A percentile compares a stretch with the other conserved stretches of the same genome.
Evolutionary conservation across 306 rosid genomes (phyloP).

Genomic region (Alnus glutinosa): DNA sequence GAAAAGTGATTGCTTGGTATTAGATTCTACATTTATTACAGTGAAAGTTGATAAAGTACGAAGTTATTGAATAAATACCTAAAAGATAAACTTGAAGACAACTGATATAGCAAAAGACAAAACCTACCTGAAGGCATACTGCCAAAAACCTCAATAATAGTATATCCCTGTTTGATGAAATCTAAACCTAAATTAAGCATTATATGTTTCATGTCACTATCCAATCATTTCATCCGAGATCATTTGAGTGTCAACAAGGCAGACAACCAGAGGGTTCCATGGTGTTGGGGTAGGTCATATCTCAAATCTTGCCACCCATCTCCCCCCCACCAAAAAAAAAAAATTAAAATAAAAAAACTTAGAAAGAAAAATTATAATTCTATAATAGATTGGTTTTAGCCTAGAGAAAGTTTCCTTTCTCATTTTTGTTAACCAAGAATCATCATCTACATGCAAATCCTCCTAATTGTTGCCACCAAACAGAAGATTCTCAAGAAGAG

Average conservation of each 20-base stretch:
- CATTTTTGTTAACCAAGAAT: neutral
- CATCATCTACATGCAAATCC: neutral
- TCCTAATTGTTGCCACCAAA: neutral
- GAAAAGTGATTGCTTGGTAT: neutral
- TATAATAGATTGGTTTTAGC: no score
- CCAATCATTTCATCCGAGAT: neutral
- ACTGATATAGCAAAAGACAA: no score
- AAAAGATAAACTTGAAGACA: no score
- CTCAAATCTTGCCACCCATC: neutral
- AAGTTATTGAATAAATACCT: no score
- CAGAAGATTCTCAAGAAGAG: neutral
- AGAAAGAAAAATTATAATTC: no score
- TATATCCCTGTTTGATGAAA: neutral
- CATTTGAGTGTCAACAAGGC: constrained; percentile 6
- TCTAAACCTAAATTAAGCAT: neutral
- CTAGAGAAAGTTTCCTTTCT: neutral
- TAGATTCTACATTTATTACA: neutral
- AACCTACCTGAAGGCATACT: neutral
- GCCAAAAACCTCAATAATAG: neutral
- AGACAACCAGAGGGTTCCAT: neutral
- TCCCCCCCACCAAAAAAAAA: no score
- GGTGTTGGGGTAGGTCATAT: neutral
- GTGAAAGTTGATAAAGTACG: no score
- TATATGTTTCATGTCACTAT: neutral
- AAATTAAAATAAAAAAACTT: no score